phyloP scores from a whole-genome alignment of 176 grass and related monocot species.

The Panicum miliaceum region DNA sequence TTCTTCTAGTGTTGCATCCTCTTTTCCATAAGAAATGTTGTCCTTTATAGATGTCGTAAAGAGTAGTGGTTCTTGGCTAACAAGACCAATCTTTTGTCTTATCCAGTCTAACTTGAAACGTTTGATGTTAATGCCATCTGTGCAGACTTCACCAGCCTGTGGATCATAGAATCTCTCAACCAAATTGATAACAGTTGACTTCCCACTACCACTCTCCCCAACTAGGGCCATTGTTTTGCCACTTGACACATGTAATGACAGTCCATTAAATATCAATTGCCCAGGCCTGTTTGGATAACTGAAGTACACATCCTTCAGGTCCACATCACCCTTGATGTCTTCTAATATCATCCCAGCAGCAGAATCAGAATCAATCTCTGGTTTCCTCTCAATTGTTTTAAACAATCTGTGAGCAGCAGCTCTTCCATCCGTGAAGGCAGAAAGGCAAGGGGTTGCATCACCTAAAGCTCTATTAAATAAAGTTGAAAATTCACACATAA shows the following conservation, averaged over 20 bases:
- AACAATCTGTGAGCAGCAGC: conserved; percentile 53
- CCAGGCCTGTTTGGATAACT: too few species aligned
- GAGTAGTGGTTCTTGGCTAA: too few species aligned
- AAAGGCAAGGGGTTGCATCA: conserved; percentile 39
- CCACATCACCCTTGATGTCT: conserved; percentile 50
- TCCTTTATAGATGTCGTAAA: too few species aligned
- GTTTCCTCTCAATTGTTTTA: conserved; percentile 52
- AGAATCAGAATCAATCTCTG: conserved; percentile 49
- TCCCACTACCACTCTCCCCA: too few species aligned
- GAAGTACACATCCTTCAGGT: too few species aligned
- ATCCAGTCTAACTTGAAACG: too few species aligned
- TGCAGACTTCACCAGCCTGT: conserved; percentile 66
- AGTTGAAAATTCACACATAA: background rate
- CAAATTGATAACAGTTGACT: too few species aligned
- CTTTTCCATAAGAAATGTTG: conserved; percentile 53
- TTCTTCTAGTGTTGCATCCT: conserved; percentile 52
- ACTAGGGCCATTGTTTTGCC: too few species aligned
- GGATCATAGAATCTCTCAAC: conserved; percentile 80
- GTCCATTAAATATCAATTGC: too few species aligned
- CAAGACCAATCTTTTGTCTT: too few species aligned
- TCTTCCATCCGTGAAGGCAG: conserved; percentile 46
- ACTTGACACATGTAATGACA: too few species aligned
- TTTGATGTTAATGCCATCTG: too few species aligned
- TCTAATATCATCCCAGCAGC: conserved; percentile 33
- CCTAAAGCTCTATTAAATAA: conserved; percentile 23